Percentiles rank a stretch among this genome's conserved stretches.
These are phyloP conservation scores for Periconia macrospinosa DNA, from an alignment of 2,329 filamentous ascomycete species.

Conservation along the genomic window DNA sequence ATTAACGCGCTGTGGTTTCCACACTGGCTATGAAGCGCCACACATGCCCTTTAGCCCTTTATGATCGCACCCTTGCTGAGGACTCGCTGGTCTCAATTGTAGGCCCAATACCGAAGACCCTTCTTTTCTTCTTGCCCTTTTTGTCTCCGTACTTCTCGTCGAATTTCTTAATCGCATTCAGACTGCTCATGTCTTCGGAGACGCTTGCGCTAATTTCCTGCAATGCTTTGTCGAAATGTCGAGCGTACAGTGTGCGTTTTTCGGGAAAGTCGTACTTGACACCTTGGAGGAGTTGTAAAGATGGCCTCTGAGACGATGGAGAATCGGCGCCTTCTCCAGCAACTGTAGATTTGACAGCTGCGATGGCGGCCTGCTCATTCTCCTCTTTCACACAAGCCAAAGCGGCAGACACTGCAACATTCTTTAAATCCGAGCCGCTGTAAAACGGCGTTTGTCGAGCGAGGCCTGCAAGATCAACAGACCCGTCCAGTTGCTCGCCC, in stretches of 20 bases:
- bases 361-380: constrained; percentile 47
- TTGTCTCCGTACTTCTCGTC: constrained; percentile 93
- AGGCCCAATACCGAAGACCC: constrained; percentile 54
- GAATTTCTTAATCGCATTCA: constrained; percentile 88
- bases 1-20: neutral
- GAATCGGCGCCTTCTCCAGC: neutral
- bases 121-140: constrained; percentile 66
- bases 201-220: constrained; percentile 90
- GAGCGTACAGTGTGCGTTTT: constrained; percentile 63
- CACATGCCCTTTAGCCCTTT: neutral
- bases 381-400: constrained; percentile 80
- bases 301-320: neutral
- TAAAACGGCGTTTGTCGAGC: constrained; percentile 73
- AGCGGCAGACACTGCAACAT: constrained; percentile 77
- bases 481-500: constrained; percentile 64
- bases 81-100: constrained; percentile 32
- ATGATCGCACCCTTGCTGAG: constrained; percentile 28
- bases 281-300: constrained; percentile 27
- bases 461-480: constrained; percentile 64
- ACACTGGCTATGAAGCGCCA: too few relatives aligned
- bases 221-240: constrained; percentile 84
- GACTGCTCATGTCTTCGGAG: constrained; percentile 86
- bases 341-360: constrained; percentile 20
- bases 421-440: constrained; percentile 83
- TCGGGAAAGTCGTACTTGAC: constrained; percentile 65